phyloP scores from a whole-genome alignment of 2,329 filamentous ascomycete species.

The Emergomyces africanus region DNA sequence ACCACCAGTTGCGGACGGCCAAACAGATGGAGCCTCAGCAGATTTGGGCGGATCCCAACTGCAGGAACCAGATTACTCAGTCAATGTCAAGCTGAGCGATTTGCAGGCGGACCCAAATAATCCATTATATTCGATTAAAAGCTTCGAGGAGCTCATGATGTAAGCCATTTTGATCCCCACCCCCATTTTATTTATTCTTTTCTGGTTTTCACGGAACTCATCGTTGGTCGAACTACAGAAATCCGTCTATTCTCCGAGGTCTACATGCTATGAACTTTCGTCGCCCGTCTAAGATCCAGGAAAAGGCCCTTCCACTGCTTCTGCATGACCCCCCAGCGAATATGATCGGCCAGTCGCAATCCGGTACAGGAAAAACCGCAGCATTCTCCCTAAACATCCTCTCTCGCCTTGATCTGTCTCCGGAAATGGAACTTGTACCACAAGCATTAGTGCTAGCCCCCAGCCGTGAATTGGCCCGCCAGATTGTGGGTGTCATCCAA shows the following conservation, averaged over 20 bases:
- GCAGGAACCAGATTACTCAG: slow-evolving; percentile 67
- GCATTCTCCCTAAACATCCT: slow-evolving; percentile 91
- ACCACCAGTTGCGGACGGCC: slow-evolving; percentile 15
- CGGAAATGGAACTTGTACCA: slow-evolving; percentile 44
- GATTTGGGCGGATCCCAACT: slow-evolving; percentile 38
- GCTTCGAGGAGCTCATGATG: slow-evolving; percentile 78
- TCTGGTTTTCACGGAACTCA: not conserved
- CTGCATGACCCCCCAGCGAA: slow-evolving; percentile 77
- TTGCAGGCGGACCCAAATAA: slow-evolving; percentile 76
- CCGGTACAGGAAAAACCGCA: slow-evolving; percentile 93
- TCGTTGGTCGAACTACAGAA: slow-evolving; percentile 25
- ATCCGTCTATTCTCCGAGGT: slow-evolving; percentile 58
- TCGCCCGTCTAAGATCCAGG: slow-evolving; percentile 96
- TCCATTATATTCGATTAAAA: slow-evolving; percentile 71
- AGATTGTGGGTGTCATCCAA: slow-evolving; percentile 76
- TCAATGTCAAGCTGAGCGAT: slow-evolving; percentile 85
- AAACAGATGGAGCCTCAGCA: slow-evolving; percentile 30
- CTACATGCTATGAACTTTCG: slow-evolving; percentile 73
- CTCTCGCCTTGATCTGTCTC: slow-evolving; percentile 64
- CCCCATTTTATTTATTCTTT: not conserved
- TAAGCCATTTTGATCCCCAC: slow-evolving; percentile 35
- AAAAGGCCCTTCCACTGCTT: slow-evolving; percentile 81
- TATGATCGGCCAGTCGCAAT: slow-evolving; percentile 98
- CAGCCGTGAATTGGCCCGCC: slow-evolving; percentile 84
- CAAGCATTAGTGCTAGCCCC: slow-evolving; percentile 86